A percentile compares a stretch with the other conserved stretches of the same genome.
Conservation (phyloP, 169 alveolate genomes). For the Babesia ovata region DNA sequence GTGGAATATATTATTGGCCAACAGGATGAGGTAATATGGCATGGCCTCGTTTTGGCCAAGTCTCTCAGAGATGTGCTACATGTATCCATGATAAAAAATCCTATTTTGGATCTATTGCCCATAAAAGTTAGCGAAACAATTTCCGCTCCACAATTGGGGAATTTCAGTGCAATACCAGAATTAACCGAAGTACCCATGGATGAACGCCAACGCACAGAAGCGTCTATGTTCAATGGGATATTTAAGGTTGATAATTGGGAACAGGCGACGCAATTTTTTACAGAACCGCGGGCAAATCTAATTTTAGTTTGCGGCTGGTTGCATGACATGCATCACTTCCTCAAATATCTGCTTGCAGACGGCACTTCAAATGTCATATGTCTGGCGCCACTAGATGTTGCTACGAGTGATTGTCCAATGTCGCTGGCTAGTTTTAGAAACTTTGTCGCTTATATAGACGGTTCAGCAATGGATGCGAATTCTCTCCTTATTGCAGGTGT, state of each 20-base stretch:
- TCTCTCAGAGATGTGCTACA: slow-evolving; percentile 67
- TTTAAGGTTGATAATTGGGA: slow-evolving; percentile 25
- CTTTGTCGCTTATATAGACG: slow-evolving; percentile 69
- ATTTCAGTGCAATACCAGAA: slow-evolving; percentile 12
- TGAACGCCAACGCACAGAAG: neutral
- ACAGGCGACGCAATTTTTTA: slow-evolving; percentile 17
- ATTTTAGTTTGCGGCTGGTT: slow-evolving; percentile 79
- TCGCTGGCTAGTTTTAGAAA: slow-evolving; percentile 53
- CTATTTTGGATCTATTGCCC: slow-evolving; percentile 55
- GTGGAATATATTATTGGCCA: slow-evolving; percentile 70
- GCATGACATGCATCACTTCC: slow-evolving; percentile 62
- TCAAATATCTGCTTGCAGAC: slow-evolving; percentile 62
- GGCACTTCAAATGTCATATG: slow-evolving; percentile 61
- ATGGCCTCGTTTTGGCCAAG: slow-evolving; percentile 73
- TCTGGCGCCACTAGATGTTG: slow-evolving; percentile 68
- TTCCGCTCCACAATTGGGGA: neutral
- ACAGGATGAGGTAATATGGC: slow-evolving; percentile 39
- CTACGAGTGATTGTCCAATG: slow-evolving; percentile 28
- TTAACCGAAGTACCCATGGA: neutral
- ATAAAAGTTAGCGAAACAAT: slow-evolving; percentile 18
- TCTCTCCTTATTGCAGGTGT: slow-evolving; percentile 69
- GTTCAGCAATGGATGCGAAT: slow-evolving; percentile 71
- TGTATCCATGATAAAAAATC: slow-evolving; percentile 60
- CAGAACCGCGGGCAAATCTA: slow-evolving; percentile 32
- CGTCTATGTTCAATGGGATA: slow-evolving; percentile 22